Base-by-base conservation (phyloP, 768 basidiomycete genomes). In the Melanogaster broomeanus region DNA sequence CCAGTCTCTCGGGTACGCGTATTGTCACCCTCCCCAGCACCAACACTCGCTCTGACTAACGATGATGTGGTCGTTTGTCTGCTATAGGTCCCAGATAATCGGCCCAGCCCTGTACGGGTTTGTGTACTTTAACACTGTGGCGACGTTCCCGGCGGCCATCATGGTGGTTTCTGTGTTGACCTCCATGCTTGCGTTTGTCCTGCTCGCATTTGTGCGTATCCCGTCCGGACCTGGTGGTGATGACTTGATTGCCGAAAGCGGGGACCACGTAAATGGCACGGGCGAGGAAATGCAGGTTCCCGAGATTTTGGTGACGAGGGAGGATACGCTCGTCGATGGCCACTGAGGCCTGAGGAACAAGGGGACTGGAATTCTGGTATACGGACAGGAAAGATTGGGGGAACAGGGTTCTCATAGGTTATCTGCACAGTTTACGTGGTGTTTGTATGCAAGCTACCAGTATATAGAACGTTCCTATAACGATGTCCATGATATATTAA, bases 51-150 rank as follows among this genome's bases (percentile, higher is more conserved):
- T n/a, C n/a, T n/a, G n/a, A n/a, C 45, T 50, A 16, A 52, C 28
- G 15, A 34, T 19, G 18, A 35, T 35, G 25, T 30, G 35, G 49
- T 42, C 39, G 39, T 40, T 51, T 42, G 2, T 22, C 6, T 30
- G 35, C 12, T 49, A 53, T 63, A 88, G 86, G 63, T 72, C 81
- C 24, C 81, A 84, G 52, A 81, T 93, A 16, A 33, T 93, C 2
- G 85, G 87, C 0, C 92, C 93, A 0, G 71, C 83, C 3, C 28
- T 91, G 33, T 93, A 87, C 59, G 89, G 91, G 5, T 62, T 84
- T 16, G 74, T 88, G 10, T 94, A 85, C 61, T 76, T 80, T 54
- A 77, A 74, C 47, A 94, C 90, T 1, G 90, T 92, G 15, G 81
- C 79, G 9, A 75, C 71, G 9, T 85, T 84, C 61, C 87, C 93